phyloP scores from a whole-genome alignment of 2,329 filamentous ascomycete species.

The Penicillium sp. region DNA sequence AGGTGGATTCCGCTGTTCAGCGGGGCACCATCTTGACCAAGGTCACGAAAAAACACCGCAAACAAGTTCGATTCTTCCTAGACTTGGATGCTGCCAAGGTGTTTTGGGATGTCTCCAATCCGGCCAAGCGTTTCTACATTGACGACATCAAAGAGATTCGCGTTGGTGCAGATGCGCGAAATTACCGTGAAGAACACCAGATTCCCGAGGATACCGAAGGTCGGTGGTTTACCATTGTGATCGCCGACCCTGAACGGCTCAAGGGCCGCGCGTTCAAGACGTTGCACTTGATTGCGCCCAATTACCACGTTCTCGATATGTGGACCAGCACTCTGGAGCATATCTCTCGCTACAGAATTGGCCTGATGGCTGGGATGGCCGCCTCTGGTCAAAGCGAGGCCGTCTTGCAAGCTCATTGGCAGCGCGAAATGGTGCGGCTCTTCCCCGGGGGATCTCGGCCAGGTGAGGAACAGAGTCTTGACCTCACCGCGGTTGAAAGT shows the following conservation, averaged over 20 bases:
- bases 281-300: slow-evolving; percentile 79
- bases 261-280: slow-evolving; percentile 67
- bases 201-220: slow-evolving; percentile 61
- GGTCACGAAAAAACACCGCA: slow-evolving; percentile 74
- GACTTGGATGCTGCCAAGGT: slow-evolving; percentile 82
- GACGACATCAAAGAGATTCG: slow-evolving; percentile 93
- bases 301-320: slow-evolving; percentile 62
- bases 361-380: slow-evolving; percentile 83
- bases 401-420: slow-evolving; percentile 79
- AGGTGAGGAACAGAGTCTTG: slow-evolving; percentile 63
- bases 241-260: slow-evolving; percentile 68
- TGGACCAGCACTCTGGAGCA: slow-evolving; percentile 82
- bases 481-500: slow-evolving; percentile 70
- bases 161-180: slow-evolving; percentile 73
- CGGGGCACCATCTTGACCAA: slow-evolving; percentile 74
- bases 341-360: slow-evolving; percentile 78
- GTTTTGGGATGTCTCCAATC: slow-evolving; percentile 73
- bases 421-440: slow-evolving; percentile 69
- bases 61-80: slow-evolving; percentile 67
- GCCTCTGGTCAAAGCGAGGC: slow-evolving; percentile 68
- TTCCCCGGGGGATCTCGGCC: slow-evolving; percentile 40
- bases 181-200: slow-evolving; percentile 80
- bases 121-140: slow-evolving; percentile 81
- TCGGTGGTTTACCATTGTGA: slow-evolving; percentile 86
- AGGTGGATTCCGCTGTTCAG: slow-evolving; percentile 69